Conservation (phyloP, 331 rosid species). For the Prunus yedoensis region DNA sequence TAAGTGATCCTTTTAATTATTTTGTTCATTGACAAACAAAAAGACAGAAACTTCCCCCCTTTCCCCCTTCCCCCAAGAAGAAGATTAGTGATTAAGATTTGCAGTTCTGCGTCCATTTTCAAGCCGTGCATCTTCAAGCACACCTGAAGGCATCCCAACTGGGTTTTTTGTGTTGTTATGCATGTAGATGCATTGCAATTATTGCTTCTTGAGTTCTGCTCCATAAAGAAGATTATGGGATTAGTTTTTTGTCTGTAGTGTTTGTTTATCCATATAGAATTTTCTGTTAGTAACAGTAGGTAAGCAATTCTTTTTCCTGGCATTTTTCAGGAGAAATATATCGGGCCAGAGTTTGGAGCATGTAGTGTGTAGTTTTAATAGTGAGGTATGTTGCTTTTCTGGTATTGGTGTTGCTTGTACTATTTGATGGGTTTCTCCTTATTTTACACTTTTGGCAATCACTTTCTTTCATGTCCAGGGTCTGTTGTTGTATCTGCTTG, state of each 20-base stretch:
- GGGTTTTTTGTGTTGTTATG: no score
- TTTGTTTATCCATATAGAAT: neutral
- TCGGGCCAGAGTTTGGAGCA: conserved; percentile 99
- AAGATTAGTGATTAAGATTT: no score
- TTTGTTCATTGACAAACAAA: neutral
- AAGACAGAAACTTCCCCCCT: no score
- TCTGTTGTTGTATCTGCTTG: conserved; percentile 91
- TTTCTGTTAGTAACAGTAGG: neutral
- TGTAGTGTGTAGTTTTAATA: conserved; percentile 91
- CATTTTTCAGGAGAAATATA: conserved; percentile 86
- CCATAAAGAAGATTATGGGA: neutral
- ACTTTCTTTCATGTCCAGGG: conserved; percentile 48
- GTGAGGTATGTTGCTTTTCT: conserved; percentile 65
- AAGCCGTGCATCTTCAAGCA: no score
- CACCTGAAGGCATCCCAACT: no score
- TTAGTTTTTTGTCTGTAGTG: neutral
- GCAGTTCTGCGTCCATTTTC: no score
- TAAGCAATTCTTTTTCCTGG: neutral
- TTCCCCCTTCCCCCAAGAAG: no score
- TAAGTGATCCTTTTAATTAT: conserved; percentile 33
- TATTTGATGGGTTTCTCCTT: neutral
- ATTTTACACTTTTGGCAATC: neutral
- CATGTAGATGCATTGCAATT: no score
- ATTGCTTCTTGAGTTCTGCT: neutral
- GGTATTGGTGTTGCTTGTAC: neutral